phyloP scores from a whole-genome alignment of 345 rosid species.

The Schrenkiella parvula region DNA sequence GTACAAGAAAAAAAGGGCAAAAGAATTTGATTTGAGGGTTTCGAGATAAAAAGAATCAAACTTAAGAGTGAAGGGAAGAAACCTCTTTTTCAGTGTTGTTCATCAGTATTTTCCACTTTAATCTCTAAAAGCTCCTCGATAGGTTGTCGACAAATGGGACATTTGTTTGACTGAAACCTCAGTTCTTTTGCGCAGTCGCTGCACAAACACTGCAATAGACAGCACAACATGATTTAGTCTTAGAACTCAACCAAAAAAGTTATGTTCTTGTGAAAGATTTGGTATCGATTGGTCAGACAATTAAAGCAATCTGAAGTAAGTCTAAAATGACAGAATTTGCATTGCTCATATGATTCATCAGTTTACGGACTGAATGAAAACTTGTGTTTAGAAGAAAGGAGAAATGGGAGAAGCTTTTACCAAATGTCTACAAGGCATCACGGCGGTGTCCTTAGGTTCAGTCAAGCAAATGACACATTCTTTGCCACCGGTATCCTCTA shows the following conservation, averaged over 20 bases:
- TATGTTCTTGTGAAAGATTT: constrained; percentile 1
- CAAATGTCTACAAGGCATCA: constrained; percentile 90
- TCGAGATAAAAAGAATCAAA: constrained; percentile 1
- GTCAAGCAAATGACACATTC: constrained; percentile 96
- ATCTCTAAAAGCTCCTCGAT: constrained; percentile 74
- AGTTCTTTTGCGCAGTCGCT: constrained; percentile 74
- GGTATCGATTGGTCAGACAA: not conserved
- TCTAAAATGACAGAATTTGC: not conserved
- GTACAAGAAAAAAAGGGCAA: constrained; percentile 5
- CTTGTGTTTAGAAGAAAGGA: not conserved
- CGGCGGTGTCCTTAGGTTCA: constrained; percentile 84
- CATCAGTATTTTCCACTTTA: constrained; percentile 51
- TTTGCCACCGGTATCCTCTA: constrained; percentile 60
- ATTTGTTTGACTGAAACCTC: constrained; percentile 76
- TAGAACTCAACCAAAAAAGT: not conserved
- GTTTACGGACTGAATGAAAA: not conserved
- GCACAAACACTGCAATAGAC: constrained; percentile 67
- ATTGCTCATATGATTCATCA: not conserved
- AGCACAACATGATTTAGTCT: constrained; percentile 18
- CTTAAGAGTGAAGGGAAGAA: constrained; percentile 25
- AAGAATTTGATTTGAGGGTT: not conserved
- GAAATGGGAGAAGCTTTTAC: constrained; percentile 30
- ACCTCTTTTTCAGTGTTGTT: constrained; percentile 32
- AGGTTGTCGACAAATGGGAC: constrained; percentile 90
- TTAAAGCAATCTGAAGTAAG: not conserved